Evolutionary conservation across 441 rosid genomes (phyloP).

Genomic region (Aleurites moluccanus): DNA sequence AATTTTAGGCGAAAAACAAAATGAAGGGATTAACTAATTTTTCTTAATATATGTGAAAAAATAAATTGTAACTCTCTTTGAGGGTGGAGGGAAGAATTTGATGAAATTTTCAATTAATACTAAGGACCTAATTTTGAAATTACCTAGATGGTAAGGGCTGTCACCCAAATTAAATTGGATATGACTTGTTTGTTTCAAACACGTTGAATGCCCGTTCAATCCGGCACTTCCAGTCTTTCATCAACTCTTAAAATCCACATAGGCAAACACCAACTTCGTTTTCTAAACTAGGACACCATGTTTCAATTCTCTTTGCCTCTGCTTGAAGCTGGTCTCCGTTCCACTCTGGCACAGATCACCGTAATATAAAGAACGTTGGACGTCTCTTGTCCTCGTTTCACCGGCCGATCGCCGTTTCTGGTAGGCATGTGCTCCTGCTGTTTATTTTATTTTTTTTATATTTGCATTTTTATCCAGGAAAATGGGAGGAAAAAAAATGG

Average conservation of each 20-base stretch:
- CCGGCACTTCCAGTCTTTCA: not conserved
- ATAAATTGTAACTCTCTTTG: too few relatives aligned
- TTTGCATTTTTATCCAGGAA: slow-evolving; percentile 5
- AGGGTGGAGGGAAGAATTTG: too few relatives aligned
- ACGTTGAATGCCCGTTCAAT: not conserved
- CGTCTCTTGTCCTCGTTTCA: slow-evolving; percentile 2
- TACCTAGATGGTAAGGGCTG: not conserved
- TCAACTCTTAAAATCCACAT: not conserved
- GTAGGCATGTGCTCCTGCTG: slow-evolving; percentile 18
- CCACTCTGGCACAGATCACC: slow-evolving; percentile 10
- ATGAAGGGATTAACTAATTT: too few relatives aligned
- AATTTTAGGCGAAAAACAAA: too few relatives aligned
- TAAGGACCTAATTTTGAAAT: too few relatives aligned
- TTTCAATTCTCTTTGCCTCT: slow-evolving; percentile 1
- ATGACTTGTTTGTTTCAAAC: slow-evolving; percentile 11
- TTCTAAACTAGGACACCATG: slow-evolving; percentile 8
- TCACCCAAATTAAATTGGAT: not conserved
- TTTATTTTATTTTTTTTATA: not conserved
- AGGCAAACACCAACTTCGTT: slow-evolving; percentile 15
- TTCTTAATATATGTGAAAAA: too few relatives aligned
- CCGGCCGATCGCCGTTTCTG: slow-evolving; percentile 16
- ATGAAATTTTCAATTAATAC: not conserved
- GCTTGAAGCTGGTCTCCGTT: slow-evolving; percentile 4
- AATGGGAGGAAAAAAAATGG: not conserved
- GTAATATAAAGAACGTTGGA: not conserved